Evolutionary conservation across 805 yeast species (phyloP), one percentile per base, ranked within the genome.

Genomic region (Candida ascalaphidarum): DNA sequence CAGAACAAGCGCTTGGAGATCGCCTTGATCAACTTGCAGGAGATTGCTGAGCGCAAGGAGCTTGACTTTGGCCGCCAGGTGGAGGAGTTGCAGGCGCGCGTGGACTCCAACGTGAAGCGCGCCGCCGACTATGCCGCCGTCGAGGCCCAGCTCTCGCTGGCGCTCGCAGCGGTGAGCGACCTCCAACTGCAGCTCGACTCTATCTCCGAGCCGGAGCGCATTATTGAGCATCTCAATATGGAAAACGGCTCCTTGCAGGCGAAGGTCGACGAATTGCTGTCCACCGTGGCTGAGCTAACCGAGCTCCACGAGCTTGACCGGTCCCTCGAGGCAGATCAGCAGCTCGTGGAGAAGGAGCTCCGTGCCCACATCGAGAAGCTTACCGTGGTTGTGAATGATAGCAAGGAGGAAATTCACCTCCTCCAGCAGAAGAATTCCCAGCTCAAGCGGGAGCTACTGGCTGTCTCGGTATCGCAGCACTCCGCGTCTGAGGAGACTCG

Each of bases 221-320:
- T 62, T 5, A 43, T 57, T 4, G 64, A 59, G 21, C 46, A 46
- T 25, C 46, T 62, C 29, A 57, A 55, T 4, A 17, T 35, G 2
- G 61, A 60, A 28, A 63, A 62, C 33, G 61, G 54, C 17, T 36
- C 31, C n/a, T 49, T 74, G 2, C 37, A 35, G 7, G 44, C 43
- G 3, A 49, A 59, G 23, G 48, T 72, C 3, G 26, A 33, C 0
- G 31, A 34, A 3, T 41, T 72, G n/a, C 48, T 53, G 15, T 33
- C 36, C 4, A 58, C 68, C 2, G 43, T 76, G 0, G 42, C 50
- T 1, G 76, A 71, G 14, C 44, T 71, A 14, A 68, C 65, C 22
- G 75, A 71, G 32, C 38, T 76, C 18, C 68, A 66, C 31, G 62
- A 58, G 17, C 43, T 76, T 10, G 74, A 74, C 30, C 57, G 51